Conservation (phyloP, 2,329 filamentous ascomycete species). For the Clarireedia monteithiana region DNA sequence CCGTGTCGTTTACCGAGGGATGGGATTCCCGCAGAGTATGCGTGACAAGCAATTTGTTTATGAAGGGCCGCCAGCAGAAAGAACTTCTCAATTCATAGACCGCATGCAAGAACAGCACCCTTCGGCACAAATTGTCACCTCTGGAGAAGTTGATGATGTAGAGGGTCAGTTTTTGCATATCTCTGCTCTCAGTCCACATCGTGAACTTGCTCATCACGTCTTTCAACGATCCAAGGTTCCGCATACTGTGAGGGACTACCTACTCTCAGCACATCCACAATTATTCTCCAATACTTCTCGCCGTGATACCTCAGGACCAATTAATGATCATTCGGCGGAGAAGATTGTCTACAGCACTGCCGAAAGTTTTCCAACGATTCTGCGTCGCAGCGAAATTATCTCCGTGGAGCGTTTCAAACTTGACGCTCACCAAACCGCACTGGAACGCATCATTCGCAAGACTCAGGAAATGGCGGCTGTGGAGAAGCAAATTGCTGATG, state of each 20-base stretch:
- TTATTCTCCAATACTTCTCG: constrained; percentile 70
- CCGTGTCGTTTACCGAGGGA: constrained; percentile 79
- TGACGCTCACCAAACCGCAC: constrained; percentile 72
- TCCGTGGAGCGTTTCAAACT: constrained; percentile 54
- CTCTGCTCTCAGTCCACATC: constrained; percentile 71
- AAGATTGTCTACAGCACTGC: constrained; percentile 79
- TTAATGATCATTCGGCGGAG: constrained; percentile 69
- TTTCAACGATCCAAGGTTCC: constrained; percentile 84
- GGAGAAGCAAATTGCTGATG: constrained; percentile 66
- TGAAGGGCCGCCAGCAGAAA: constrained; percentile 71
- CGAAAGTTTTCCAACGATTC: constrained; percentile 84
- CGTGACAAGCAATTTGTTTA: constrained; percentile 91
- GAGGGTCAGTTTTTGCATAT: constrained; percentile 89
- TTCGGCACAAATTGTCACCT: constrained; percentile 69
- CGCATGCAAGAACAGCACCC: constrained; percentile 89
- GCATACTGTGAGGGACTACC: constrained; percentile 76
- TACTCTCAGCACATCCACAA: constrained; percentile 70
- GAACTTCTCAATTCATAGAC: constrained; percentile 75
- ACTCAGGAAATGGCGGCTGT: constrained; percentile 74
- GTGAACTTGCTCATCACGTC: constrained; percentile 73
- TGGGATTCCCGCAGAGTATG: constrained; percentile 74
- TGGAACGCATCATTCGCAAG: constrained; percentile 86
- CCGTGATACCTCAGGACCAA: constrained; percentile 59
- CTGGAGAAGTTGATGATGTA: constrained; percentile 64
- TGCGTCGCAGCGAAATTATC: constrained; percentile 80